A percentile compares a stretch with the other conserved stretches of the same genome.
These are phyloP conservation scores for Novymonas esmeraldas DNA, from an alignment of 208 protist genomes.

Conservation along the genomic window DNA sequence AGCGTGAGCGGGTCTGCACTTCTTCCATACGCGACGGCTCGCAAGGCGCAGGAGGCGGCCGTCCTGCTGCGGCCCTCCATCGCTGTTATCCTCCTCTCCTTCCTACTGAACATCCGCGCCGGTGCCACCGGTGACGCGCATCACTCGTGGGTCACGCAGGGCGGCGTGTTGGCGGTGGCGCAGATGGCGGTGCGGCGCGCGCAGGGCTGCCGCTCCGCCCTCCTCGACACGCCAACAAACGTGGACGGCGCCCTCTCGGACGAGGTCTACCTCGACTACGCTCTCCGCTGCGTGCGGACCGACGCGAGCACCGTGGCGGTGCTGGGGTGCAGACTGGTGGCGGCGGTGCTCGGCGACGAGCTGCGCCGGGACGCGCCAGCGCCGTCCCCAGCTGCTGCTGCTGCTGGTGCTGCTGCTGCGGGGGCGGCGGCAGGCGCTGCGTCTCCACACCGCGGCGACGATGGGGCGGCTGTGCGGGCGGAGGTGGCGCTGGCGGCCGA, in stretches of 20 bases:
- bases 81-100: constrained; percentile 49
- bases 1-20: constrained; percentile 10
- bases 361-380: constrained; percentile 17
- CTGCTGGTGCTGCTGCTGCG: too few relatives aligned
- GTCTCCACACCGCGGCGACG: too few relatives aligned
- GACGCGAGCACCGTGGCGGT: constrained; percentile 61
- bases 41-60: constrained; percentile 34
- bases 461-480: constrained; percentile 11
- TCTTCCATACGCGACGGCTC: constrained; percentile 35
- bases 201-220: constrained; percentile 41
- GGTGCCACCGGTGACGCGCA: constrained; percentile 22
- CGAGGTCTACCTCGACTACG: constrained; percentile 76
- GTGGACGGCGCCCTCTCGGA: constrained; percentile 70
- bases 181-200: constrained; percentile 40
- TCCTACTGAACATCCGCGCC: constrained; percentile 49
- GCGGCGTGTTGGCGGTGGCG: constrained; percentile 28
- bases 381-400: neutral
- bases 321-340: constrained; percentile 69
- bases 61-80: constrained; percentile 60
- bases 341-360: constrained; percentile 48
- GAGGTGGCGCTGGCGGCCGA: constrained; percentile 35
- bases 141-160: constrained; percentile 37
- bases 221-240: constrained; percentile 66
- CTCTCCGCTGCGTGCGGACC: constrained; percentile 44
- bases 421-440: too few relatives aligned